Percentiles rank a stretch among this genome's conserved stretches.
phyloP scores from a whole-genome alignment of 768 basidiomycete genomes.

The Calocybe gangraenosa region DNA sequence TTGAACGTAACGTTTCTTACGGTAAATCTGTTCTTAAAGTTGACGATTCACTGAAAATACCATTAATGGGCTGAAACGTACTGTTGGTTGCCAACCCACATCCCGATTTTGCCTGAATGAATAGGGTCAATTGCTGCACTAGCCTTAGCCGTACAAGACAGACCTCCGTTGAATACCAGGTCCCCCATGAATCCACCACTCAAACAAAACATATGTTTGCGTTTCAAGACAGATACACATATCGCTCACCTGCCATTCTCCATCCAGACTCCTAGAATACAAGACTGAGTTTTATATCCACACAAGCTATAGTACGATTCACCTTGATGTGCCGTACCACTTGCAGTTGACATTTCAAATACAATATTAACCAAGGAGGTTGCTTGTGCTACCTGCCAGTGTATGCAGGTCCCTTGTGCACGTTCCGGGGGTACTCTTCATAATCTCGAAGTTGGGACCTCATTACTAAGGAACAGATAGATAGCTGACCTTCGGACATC shows the following conservation, averaged over 20 bases:
- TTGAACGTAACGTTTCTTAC: constrained; percentile 56
- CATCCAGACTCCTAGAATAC: constrained; percentile 48
- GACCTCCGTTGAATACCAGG: constrained; percentile 45
- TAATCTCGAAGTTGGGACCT: neutral
- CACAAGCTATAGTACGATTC: neutral
- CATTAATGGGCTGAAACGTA: constrained; percentile 24
- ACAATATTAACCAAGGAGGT: constrained; percentile 47
- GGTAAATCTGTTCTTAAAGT: constrained; percentile 39
- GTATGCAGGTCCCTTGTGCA: constrained; percentile 61
- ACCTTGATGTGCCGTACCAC: constrained; percentile 71
- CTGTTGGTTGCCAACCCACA: constrained; percentile 81
- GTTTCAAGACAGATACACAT: neutral
- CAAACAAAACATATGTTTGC: neutral
- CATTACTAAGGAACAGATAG: neutral
- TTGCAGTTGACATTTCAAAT: constrained; percentile 64
- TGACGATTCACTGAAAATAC: neutral
- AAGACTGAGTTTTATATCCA: neutral
- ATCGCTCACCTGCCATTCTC: constrained; percentile 64
- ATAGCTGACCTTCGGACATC: constrained; percentile 42
- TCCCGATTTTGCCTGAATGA: constrained; percentile 53
- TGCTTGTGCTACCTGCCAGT: constrained; percentile 72
- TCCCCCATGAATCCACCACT: constrained; percentile 53
- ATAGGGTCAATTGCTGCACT: neutral
- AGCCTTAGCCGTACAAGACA: constrained; percentile 11
- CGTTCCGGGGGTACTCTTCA: constrained; percentile 44